These are phyloP conservation scores for Quercus dentata DNA, from an alignment of 306 rosid species.

Conservation along the genomic window DNA sequence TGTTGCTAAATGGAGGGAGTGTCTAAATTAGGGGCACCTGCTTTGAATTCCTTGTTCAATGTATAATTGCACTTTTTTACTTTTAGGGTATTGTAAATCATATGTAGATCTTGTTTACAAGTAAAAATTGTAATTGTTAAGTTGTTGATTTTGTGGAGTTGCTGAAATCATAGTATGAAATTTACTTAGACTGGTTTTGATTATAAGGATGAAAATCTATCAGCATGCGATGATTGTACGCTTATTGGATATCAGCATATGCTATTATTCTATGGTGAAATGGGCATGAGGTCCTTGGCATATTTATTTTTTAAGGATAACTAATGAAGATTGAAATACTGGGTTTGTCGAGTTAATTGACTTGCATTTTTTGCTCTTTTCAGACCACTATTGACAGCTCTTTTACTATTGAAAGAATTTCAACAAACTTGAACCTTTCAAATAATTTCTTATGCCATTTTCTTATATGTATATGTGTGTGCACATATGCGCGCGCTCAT, in stretches of 20 bases:
- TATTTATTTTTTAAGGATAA: neutral
- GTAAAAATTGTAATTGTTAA: slow-evolving; percentile 22
- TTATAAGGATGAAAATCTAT: neutral
- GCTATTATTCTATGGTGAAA: neutral
- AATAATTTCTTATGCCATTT: too few species aligned
- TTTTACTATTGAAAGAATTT: too few species aligned
- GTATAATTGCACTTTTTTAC: neutral
- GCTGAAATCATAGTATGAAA: slow-evolving; percentile 16
- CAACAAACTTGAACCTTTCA: too few species aligned
- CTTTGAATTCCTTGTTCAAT: neutral
- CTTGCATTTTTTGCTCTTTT: too few species aligned
- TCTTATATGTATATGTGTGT: too few species aligned
- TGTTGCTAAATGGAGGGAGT: slow-evolving; percentile 6
- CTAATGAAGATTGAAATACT: neutral
- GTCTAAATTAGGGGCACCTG: neutral
- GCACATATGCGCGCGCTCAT: too few species aligned
- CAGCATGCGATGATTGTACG: neutral
- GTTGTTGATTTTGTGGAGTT: slow-evolving; percentile 15
- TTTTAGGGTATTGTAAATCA: neutral
- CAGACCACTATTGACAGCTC: too few species aligned
- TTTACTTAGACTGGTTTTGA: neutral
- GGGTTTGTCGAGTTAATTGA: neutral
- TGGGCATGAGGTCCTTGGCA: neutral
- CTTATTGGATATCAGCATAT: neutral
- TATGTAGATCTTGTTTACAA: slow-evolving; percentile 13